Percentiles rank a stretch among this genome's conserved stretches.
Evolutionary conservation across 495 filamentous ascomycete genomes (phyloP).

Genomic region (Neurospora pannonica): DNA sequence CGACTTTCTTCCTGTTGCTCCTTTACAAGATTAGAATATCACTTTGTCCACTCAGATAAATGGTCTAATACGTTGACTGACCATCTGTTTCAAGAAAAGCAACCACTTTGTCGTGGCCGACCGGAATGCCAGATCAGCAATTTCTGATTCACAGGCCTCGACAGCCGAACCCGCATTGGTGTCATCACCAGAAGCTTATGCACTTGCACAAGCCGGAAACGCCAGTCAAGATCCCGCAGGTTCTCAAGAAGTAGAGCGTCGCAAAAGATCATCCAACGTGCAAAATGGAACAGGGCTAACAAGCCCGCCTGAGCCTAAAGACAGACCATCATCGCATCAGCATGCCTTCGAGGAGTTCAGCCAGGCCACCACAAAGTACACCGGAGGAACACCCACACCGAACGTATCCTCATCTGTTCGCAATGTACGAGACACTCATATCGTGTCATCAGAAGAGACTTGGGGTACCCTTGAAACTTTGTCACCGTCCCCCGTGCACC

Average conservation of each 20-base stretch:
- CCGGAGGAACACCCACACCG: background rate
- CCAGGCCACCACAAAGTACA: background rate
- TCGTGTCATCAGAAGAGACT: background rate
- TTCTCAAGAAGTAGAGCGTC: background rate
- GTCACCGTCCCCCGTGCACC: background rate
- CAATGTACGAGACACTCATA: background rate
- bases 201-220: background rate
- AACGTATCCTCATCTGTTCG: background rate
- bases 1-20: background rate
- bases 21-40: background rate
- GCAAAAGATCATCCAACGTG: background rate
- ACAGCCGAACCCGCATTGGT: background rate
- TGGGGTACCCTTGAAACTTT: background rate
- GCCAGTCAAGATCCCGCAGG: background rate
- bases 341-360: background rate
- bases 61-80: background rate
- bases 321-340: background rate
- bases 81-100: slow-evolving; percentile 4
- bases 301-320: background rate
- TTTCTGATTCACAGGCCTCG: slow-evolving; percentile 1
- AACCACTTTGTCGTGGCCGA: slow-evolving; percentile 22
- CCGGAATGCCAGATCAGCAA: slow-evolving; percentile 10
- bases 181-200: background rate
- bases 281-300: background rate
- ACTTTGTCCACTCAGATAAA: background rate